These are phyloP conservation scores for Tolypocladium amazonense DNA, from an alignment of 2,329 filamentous ascomycete genomes.

Conservation along the genomic window DNA sequence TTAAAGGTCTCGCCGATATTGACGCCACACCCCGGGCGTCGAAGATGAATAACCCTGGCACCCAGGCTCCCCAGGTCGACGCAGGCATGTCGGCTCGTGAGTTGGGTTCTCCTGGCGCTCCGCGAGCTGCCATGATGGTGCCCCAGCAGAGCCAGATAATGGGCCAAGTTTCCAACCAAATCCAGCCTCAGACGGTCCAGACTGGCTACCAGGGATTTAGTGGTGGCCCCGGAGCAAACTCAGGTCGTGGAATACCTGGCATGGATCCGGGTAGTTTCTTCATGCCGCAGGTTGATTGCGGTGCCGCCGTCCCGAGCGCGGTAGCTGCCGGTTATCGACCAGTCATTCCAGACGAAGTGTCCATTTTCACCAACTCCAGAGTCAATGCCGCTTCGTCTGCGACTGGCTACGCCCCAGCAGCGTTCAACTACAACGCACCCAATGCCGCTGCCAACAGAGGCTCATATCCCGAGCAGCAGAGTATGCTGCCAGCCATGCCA, in stretches of 20 bases:
- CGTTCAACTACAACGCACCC: neutral
- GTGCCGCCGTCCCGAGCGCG: neutral
- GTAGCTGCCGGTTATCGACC: neutral
- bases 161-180: neutral
- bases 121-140: neutral
- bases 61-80: neutral
- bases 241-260: neutral
- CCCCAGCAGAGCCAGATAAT: neutral
- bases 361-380: neutral
- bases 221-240: neutral
- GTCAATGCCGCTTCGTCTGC: neutral
- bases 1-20: neutral
- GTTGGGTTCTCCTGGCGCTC: neutral
- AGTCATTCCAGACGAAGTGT: neutral
- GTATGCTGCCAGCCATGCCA: neutral
- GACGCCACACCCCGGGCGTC: constrained; percentile 1
- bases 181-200: neutral
- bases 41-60: neutral
- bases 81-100: neutral
- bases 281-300: neutral
- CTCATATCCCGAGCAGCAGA: neutral
- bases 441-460: neutral
- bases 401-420: neutral
- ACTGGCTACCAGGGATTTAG: neutral
- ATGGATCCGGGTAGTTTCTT: neutral